A percentile compares a stretch with the other conserved stretches of the same genome.
Evolutionary conservation across 768 basidiomycete species (phyloP).

Genomic region (Lactarius evosmus): DNA sequence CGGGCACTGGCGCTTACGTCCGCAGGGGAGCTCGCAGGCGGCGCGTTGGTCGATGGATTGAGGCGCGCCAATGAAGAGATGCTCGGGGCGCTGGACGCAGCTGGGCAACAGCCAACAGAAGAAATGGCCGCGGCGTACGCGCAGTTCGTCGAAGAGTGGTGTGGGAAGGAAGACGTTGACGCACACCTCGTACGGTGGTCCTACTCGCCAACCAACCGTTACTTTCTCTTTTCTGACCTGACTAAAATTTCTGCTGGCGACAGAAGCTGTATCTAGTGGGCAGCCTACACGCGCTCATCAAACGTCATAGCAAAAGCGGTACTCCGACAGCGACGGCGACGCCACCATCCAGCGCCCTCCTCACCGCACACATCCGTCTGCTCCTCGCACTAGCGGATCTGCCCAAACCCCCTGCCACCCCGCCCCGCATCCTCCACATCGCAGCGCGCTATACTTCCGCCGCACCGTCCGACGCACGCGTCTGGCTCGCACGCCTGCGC

Average conservation of each 20-base stretch:
- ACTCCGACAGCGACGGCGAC: slow-evolving; percentile 46
- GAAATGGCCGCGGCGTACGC: slow-evolving; percentile 41
- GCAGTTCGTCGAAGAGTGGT: slow-evolving; percentile 49
- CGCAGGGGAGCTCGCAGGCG: slow-evolving; percentile 41
- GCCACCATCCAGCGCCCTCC: slow-evolving; percentile 33
- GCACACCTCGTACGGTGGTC: slow-evolving; percentile 33
- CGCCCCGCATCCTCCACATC: slow-evolving; percentile 34
- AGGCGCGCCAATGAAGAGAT: slow-evolving; percentile 48
- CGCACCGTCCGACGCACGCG: slow-evolving; percentile 37
- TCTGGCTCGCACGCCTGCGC: slow-evolving; percentile 55
- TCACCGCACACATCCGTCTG: slow-evolving; percentile 39
- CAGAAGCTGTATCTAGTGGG: slow-evolving; percentile 56
- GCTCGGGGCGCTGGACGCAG: slow-evolving; percentile 35
- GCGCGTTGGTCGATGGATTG: slow-evolving; percentile 54
- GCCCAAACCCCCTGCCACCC: slow-evolving; percentile 28
- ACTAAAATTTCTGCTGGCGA: not conserved
- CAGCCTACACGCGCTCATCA: slow-evolving; percentile 39
- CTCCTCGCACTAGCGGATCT: slow-evolving; percentile 31
- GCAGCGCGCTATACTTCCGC: slow-evolving; percentile 48
- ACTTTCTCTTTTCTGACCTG: not conserved
- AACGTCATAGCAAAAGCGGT: slow-evolving; percentile 44
- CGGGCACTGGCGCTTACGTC: slow-evolving; percentile 25
- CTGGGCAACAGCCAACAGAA: slow-evolving; percentile 24
- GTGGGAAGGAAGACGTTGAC: slow-evolving; percentile 35
- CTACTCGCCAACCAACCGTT: not conserved